Base-by-base conservation (phyloP, 2,329 filamentous ascomycete species). In the Elsinoe fawcettii region DNA sequence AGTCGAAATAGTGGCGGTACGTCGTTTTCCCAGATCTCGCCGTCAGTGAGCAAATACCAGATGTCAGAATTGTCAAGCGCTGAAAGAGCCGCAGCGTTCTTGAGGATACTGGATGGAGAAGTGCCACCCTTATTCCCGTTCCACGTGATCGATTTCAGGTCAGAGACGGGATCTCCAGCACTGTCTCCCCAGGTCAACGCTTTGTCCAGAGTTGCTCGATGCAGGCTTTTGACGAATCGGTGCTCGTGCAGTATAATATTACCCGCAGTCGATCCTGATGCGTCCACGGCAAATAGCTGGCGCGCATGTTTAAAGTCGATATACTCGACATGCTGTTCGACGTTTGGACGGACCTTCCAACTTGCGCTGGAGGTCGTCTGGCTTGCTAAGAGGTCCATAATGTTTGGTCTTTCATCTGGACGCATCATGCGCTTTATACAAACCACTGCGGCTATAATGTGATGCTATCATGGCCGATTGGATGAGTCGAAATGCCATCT, bases 241-340 rank as follows among this genome's bases (percentile, higher is more conserved):
- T 34, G 46, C 27, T 51, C 46, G 23, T 34, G 46, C 25, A n/a
- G 14, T 12, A 51, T 51, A 16, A 51, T 51, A 11, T 12, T 16
- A 2, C 46, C 46, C 1, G 25, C 14, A 20, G 46, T 51, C 12
- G 46, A 51, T n/a, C 46, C 46, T 8, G 46, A 51, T 7, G 46
- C 46, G n/a, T 51, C 46, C 12, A 51, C 46, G 8, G 46, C 46
- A 9, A 51, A 51, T 2, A 51, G 30, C 34, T 51, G 46, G 14
- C 46, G 46, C 2, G 46, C 46, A 27, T 51, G 25, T 2, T 32
- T 3, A 12, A 51, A 51, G 4, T 9, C 2, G 16, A 34, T 16
- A 22, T 51, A 20, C 4, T 51, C 46, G n/a, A 34, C 25, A 14
- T 32, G 27, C 7, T 16, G 3, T 9, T 32, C 25, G n/a, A 18